Evolutionary conservation across 108 stramenopile species (phyloP).

Genomic region (Mediolabrus comicus): DNA sequence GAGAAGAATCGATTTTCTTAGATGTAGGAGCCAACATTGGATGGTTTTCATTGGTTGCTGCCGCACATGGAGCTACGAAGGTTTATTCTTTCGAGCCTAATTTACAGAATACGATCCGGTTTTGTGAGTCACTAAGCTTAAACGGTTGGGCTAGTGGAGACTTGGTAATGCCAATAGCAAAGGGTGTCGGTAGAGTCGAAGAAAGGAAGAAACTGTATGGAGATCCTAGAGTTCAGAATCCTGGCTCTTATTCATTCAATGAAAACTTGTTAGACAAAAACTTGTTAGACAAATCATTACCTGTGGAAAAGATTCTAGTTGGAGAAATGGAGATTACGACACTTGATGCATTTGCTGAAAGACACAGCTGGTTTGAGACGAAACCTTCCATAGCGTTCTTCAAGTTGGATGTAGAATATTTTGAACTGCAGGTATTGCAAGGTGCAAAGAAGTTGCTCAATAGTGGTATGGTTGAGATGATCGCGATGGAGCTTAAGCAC

Average conservation of each 20-base stretch:
- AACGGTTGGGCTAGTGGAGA: constrained; percentile 39
- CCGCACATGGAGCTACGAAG: constrained; percentile 38
- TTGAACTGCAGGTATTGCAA: constrained; percentile 26
- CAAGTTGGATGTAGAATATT: constrained; percentile 53
- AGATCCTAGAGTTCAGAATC: constrained; percentile 25
- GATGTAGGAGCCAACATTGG: constrained; percentile 66
- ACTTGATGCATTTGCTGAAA: constrained; percentile 41
- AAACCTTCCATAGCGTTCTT: constrained; percentile 21
- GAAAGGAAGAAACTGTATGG: neutral
- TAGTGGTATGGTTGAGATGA: constrained; percentile 24
- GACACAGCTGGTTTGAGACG: constrained; percentile 33
- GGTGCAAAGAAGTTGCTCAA: constrained; percentile 38
- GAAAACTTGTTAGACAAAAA: no score
- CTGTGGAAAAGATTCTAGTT: neutral
- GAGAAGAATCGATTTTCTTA: constrained; percentile 22
- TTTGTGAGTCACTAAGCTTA: constrained; percentile 51
- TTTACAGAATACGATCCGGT: constrained; percentile 50
- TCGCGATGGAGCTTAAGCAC: constrained; percentile 40
- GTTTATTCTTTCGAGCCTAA: constrained; percentile 61
- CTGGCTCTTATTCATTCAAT: constrained; percentile 36
- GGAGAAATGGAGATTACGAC: constrained; percentile 17
- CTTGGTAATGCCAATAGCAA: constrained; percentile 27
- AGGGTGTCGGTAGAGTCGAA: constrained; percentile 30
- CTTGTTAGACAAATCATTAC: neutral
- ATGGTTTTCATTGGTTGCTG: constrained; percentile 51